Evolutionary conservation across 1,284 basidiomycete genomes (phyloP).

Genomic region (Fomitopsis betulina): DNA sequence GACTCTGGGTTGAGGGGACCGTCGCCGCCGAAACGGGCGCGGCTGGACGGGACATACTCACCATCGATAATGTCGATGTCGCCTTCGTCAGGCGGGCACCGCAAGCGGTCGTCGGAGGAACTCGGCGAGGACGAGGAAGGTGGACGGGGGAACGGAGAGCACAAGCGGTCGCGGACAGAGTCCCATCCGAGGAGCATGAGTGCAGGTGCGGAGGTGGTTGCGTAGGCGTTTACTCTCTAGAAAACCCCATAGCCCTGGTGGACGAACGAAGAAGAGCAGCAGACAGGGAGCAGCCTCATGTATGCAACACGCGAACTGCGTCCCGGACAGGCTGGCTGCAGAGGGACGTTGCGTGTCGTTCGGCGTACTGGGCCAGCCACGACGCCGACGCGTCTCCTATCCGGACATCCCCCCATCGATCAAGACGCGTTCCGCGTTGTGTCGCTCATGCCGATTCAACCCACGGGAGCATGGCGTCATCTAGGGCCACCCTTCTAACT

Average conservation of each 20-base stretch:
- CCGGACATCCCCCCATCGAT: not conserved
- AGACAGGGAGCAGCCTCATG: not conserved
- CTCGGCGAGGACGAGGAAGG: conserved; percentile 19
- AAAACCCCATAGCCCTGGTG: not conserved
- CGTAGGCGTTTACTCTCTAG: not conserved
- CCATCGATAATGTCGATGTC: conserved; percentile 8
- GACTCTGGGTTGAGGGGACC: conserved; percentile 8
- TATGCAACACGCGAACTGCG: not conserved
- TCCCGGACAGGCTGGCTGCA: not conserved
- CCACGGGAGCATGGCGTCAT: not conserved
- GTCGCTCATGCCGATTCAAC: not conserved
- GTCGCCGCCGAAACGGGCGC: conserved; percentile 31
- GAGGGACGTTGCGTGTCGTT: not conserved
- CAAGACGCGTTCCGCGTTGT: not conserved
- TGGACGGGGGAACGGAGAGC: conserved; percentile 11
- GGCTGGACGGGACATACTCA: conserved; percentile 24
- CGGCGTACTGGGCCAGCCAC: not conserved
- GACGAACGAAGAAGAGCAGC: not conserved
- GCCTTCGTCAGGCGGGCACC: conserved; percentile 14
- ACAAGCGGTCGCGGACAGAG: conserved; percentile 8
- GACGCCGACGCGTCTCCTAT: not conserved
- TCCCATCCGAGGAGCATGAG: not conserved
- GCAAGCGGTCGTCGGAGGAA: conserved; percentile 30
- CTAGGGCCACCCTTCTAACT: not conserved
- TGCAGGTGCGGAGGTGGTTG: not conserved